phyloP scores from a whole-genome alignment of 768 basidiomycete genomes.

The Lentinula sp. region DNA sequence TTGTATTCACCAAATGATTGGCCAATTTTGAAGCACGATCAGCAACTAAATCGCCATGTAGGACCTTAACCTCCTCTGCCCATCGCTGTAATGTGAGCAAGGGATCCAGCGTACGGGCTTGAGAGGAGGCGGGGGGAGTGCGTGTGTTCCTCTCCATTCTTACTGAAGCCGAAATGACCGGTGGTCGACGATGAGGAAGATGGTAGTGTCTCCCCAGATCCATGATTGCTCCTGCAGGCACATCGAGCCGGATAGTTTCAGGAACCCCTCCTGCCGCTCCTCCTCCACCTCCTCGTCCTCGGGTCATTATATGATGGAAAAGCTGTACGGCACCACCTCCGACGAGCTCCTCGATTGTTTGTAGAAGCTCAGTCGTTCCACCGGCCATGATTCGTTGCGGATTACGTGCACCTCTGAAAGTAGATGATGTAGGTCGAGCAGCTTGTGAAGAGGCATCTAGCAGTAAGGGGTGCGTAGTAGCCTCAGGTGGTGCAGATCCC shows the following conservation, averaged over 20 bases:
- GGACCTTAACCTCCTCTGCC: slow-evolving; percentile 81
- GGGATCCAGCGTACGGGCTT: slow-evolving; percentile 68
- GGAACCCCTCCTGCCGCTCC: slow-evolving; percentile 25
- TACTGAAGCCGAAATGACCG: slow-evolving; percentile 46
- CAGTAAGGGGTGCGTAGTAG: slow-evolving; percentile 78
- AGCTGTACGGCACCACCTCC: slow-evolving; percentile 78
- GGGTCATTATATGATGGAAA: slow-evolving; percentile 75
- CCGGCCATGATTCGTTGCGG: slow-evolving; percentile 49
- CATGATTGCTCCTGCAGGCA: slow-evolving; percentile 59
- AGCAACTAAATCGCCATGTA: slow-evolving; percentile 68
- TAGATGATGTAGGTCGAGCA: slow-evolving; percentile 36
- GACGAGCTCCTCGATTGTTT: slow-evolving; percentile 77
- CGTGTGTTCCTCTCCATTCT: slow-evolving; percentile 55
- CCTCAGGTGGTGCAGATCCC: slow-evolving; percentile 51
- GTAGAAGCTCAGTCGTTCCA: slow-evolving; percentile 53
- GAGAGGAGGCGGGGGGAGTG: slow-evolving; percentile 25
- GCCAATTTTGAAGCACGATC: slow-evolving; percentile 62
- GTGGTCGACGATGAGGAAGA: slow-evolving; percentile 41
- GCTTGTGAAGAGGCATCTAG: slow-evolving; percentile 49
- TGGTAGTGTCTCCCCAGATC: slow-evolving; percentile 48
- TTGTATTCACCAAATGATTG: slow-evolving; percentile 65
- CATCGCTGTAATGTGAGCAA: slow-evolving; percentile 81
- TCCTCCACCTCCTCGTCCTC: slow-evolving; percentile 45
- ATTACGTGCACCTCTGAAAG: slow-evolving; percentile 47
- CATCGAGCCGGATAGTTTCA: slow-evolving; percentile 74